Base-by-base conservation (phyloP, 169 alveolate species). In the Plasmodium berghei region DNA sequence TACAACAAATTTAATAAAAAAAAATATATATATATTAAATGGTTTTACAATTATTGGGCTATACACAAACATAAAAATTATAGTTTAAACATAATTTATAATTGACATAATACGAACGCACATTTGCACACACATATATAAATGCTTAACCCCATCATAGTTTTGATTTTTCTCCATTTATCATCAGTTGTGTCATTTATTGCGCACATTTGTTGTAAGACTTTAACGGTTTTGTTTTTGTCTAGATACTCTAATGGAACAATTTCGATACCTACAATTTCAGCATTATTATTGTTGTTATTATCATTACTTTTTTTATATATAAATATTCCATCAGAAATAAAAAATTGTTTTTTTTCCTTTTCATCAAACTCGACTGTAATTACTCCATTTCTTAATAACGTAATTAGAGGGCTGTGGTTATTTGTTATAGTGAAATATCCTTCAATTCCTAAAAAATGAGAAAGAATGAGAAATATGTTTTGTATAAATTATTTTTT, bases 131-230 rank as follows among this genome's bases (percentile, higher is more conserved):
- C 16, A 24, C 22, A 26, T 59, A 67, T 54, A 45, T 56, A 61
- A 8, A 42, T 67, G 9, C 3, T 26, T 80, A 18, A 80, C 90
- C 90, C 90, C 72, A 80, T 22, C 72, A 80, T 52, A 18, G 90
- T 80, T 62, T 80, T 80, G 9, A 80, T 62, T 80, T 80, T 66
- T 80, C 80, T 80, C 90, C 90, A 80, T 28, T 80, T 80, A 61
- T 80, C 90, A 80, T 80, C 90, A 12, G 90, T 80, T n/a, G 90
- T 62, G 59, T 80, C 90, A 80, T 80, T 80, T 40, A 80, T 48
- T 80, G 90, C 90, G 61, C 90, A 80, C 83, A 80, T 52, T 48
- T 80, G 85, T 61, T 80, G 90, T 61, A 80, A 80, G 8, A 80
- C 90, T 28, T 80, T 80, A 55, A 80, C 72, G 10, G 90, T 80